These are phyloP conservation scores for Trichoderma oligosporum DNA, from an alignment of 2,329 filamentous ascomycete genomes.

Conservation along the genomic window DNA sequence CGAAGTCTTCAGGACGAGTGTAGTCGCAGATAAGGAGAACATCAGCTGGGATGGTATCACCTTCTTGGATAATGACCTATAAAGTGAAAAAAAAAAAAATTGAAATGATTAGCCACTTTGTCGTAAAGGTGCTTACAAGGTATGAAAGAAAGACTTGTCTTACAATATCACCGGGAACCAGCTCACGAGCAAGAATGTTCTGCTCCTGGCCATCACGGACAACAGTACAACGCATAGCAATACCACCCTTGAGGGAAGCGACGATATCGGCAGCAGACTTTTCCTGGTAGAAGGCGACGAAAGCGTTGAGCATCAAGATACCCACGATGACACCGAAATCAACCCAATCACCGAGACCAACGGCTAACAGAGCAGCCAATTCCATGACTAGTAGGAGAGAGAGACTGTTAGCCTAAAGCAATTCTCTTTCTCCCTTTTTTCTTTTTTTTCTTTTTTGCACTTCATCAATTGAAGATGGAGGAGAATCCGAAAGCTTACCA, in stretches of 20 bases:
- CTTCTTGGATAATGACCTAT: constrained; percentile 62
- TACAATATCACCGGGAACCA: constrained; percentile 86
- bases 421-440: too few species aligned
- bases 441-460: too few species aligned
- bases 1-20: constrained; percentile 65
- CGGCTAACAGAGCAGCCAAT: constrained; percentile 69
- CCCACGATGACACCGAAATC: constrained; percentile 90
- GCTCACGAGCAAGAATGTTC: constrained; percentile 76
- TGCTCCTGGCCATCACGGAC: constrained; percentile 71
- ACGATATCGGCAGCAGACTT: constrained; percentile 87
- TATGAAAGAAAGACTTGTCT: constrained; percentile 39
- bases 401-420: constrained; percentile 16
- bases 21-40: constrained; percentile 79
- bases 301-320: constrained; percentile 77
- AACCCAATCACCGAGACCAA: constrained; percentile 83
- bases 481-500: constrained; percentile 5
- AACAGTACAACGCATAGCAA: constrained; percentile 82
- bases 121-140: too few species aligned
- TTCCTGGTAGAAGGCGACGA: constrained; percentile 84
- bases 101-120: not conserved
- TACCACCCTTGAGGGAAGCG: constrained; percentile 84
- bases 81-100: too few species aligned
- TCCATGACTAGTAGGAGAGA: constrained; percentile 1
- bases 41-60: constrained; percentile 86
- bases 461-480: too few species aligned